These are phyloP conservation scores for Eragrostis curvula DNA, from an alignment of 176 grass and related monocot genomes.

Conservation along the genomic window DNA sequence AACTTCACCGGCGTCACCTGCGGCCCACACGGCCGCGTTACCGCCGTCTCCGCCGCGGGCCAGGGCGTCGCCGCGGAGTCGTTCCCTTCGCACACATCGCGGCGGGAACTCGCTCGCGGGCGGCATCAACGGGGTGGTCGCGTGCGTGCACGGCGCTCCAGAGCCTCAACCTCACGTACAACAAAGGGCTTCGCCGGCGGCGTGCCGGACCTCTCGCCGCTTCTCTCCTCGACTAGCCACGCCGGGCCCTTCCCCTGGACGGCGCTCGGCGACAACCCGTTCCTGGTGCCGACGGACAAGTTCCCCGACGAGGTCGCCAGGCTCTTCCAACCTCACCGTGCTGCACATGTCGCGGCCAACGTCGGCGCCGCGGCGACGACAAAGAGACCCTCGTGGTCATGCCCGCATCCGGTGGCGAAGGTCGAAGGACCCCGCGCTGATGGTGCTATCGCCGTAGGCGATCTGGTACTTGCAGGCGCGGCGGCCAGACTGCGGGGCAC, in stretches of 20 bases:
- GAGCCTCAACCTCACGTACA: slow-evolving; percentile 68
- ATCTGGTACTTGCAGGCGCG: too few relatives aligned
- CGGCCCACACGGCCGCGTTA: slow-evolving; percentile 36
- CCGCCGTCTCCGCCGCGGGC: not conserved
- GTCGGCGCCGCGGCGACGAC: too few relatives aligned
- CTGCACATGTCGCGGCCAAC: too few relatives aligned
- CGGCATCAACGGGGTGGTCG: slow-evolving; percentile 31
- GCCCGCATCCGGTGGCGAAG: slow-evolving; percentile 47
- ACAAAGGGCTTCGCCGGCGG: slow-evolving; percentile 50
- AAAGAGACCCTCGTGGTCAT: too few relatives aligned
- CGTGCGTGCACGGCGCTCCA: slow-evolving; percentile 50
- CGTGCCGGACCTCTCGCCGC: slow-evolving; percentile 64
- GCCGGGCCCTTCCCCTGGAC: slow-evolving; percentile 75
- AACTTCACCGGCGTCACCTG: slow-evolving; percentile 54
- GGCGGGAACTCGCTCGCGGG: slow-evolving; percentile 48
- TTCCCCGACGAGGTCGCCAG: slow-evolving; percentile 68
- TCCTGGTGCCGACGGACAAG: slow-evolving; percentile 17
- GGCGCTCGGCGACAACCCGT: slow-evolving; percentile 64
- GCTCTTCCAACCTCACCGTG: too few relatives aligned
- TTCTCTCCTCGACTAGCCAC: slow-evolving; percentile 64
- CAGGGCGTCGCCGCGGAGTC: not conserved
- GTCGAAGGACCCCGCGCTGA: too few relatives aligned
- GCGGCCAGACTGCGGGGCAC: too few relatives aligned
- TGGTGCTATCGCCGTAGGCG: too few relatives aligned
- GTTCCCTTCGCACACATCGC: slow-evolving; percentile 59